Evolutionary conservation across 257 asterid genomes (phyloP), one percentile per base, ranked within the genome.

Genomic region (Forsythia viridissima): DNA sequence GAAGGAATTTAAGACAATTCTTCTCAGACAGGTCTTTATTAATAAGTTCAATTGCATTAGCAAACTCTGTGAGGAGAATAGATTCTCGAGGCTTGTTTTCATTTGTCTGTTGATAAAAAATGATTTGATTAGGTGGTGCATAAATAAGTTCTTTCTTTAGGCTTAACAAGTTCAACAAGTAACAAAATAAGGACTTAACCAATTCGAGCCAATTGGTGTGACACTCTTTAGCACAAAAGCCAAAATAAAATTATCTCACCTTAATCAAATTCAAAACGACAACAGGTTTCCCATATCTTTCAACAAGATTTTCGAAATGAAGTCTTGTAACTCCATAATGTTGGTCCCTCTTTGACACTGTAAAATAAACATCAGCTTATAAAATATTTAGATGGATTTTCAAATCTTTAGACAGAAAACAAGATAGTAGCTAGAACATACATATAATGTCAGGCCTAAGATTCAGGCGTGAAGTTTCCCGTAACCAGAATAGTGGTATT

Each of bases 401-500:
- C 69, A 61, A 39, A 43, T 75, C 48, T 48, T 10, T 20, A 52
- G 77, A 41, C 44, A 39, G 57, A 73, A 20, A 75, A 37, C 46
- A 52, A 24, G 76, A 20, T 69, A 3, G 57, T 44, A 70, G 79
- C 76, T 77, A 40, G 69, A 79, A 74, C 99, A 82, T 93, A 96
- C 99, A 79, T 84, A 90, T 90, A 68, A 96, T 96, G 85, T 91
- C 99, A 37, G 98, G 99, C 88, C 91, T 96, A 73, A 93, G 81
- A 86, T 88, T 93, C 75, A 93, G 87, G 72, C 97, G 96, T 76
- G 99, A 96, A 70, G 99, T 90, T 84, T 96, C 97, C 82, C 93
- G 99, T 67, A 97, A 93, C 99, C 99, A 96, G 88, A 92, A 96
- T 73, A 93, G 90, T 8, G 99, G 99, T 79, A 96, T 96, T 63